Percentiles rank a stretch among this genome's conserved stretches.
Conservation (phyloP, 73 alveolate species). For the Paramecium bursaria region DNA sequence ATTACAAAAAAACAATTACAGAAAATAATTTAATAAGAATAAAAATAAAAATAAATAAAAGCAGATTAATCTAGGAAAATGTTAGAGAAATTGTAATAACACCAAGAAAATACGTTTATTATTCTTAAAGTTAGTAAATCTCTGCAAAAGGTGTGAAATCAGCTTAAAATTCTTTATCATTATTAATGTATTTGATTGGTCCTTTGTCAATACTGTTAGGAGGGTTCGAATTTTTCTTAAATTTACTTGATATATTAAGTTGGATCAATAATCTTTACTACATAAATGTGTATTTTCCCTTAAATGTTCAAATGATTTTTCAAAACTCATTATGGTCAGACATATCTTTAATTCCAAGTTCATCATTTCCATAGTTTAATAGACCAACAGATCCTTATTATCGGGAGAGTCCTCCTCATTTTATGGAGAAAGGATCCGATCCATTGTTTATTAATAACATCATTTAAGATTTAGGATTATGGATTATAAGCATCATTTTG, state of each 20-base stretch:
- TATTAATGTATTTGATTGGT: background rate
- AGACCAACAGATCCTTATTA: background rate
- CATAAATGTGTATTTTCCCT: conserved; percentile 27
- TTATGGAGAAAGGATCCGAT: conserved; percentile 35
- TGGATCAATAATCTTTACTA: conserved; percentile 45
- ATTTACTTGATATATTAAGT: conserved; percentile 14
- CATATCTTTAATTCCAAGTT: background rate
- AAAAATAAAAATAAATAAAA: background rate
- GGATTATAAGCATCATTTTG: background rate
- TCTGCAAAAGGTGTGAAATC: conserved; percentile 9
- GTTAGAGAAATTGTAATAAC: background rate
- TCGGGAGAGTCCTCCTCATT: conserved; percentile 40
- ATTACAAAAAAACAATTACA: background rate
- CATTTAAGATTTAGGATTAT: background rate
- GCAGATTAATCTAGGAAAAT: background rate
- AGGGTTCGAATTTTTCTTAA: conserved; percentile 39
- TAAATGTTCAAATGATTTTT: conserved; percentile 52
- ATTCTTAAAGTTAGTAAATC: background rate
- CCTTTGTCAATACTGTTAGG: conserved; percentile 33
- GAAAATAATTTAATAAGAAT: background rate
- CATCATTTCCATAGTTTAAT: background rate
- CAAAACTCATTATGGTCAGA: conserved; percentile 21
- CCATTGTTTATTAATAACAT: conserved; percentile 35
- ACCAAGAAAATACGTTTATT: conserved; percentile 27
- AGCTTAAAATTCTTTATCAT: background rate